Percentiles rank a stretch among this genome's conserved stretches.
Conservation (phyloP, 306 rosid species). For the Begonia fuchsioides region DNA sequence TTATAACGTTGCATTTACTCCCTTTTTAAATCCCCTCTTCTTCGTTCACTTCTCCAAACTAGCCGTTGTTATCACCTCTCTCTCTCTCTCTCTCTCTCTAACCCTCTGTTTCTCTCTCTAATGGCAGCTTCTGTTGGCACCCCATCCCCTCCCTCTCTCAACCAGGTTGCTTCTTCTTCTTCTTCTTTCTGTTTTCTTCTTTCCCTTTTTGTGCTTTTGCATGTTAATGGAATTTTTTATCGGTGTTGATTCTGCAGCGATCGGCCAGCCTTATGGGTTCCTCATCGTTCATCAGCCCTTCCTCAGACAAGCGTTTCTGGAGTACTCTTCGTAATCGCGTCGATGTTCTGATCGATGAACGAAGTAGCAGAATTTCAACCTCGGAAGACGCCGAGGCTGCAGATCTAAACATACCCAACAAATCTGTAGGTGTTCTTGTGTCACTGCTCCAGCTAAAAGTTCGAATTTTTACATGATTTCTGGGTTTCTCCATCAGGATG, state of each 20-base stretch:
- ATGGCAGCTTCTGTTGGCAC: conserved; percentile 45
- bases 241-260: conserved; percentile 12
- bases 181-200: not conserved
- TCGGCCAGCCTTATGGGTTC: conserved; percentile 7
- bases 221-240: too few relatives aligned
- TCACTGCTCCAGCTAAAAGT: not conserved
- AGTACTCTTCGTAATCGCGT: conserved; percentile 39
- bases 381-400: not conserved
- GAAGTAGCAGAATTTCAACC: conserved; percentile 7
- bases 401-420: conserved; percentile 8
- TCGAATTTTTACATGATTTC: not conserved
- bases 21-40: conserved; percentile 7
- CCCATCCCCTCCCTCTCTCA: conserved; percentile 19
- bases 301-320: conserved; percentile 76
- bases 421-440: conserved; percentile 13
- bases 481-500: conserved; percentile 14
- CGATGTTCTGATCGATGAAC: conserved; percentile 30
- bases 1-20: too few relatives aligned
- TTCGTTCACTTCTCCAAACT: conserved; percentile 26
- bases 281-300: conserved; percentile 46
- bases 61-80: conserved; percentile 44
- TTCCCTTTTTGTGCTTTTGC: too few relatives aligned
- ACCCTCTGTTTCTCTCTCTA: conserved; percentile 1
- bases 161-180: not conserved
- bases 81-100: too few relatives aligned